phyloP scores from a whole-genome alignment of 139 green algal genomes.

The Auxenochlorella pyrenoidosa region DNA sequence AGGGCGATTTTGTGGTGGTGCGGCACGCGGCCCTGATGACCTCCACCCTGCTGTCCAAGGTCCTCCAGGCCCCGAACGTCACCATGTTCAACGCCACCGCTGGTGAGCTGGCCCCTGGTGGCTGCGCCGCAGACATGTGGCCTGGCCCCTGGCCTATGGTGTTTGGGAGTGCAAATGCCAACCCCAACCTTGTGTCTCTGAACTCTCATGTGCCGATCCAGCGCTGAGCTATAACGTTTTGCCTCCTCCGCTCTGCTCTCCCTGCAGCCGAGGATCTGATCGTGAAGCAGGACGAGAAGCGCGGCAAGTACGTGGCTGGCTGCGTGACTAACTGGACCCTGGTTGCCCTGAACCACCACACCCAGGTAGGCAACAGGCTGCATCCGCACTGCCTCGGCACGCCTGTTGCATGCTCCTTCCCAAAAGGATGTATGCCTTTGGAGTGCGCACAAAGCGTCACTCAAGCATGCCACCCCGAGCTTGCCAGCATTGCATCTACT shows the following conservation, averaged over 20 bases:
- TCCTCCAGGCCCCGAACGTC: constrained; percentile 92
- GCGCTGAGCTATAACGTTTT: too few species aligned
- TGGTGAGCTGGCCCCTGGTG: constrained; percentile 57
- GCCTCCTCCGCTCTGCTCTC: neutral
- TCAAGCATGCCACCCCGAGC: too few species aligned
- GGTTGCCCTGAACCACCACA: constrained; percentile 96
- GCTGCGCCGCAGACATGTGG: too few species aligned
- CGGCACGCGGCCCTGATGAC: constrained; percentile 95
- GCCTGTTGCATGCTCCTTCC: too few species aligned
- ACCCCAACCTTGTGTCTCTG: too few species aligned
- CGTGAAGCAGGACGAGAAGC: constrained; percentile 58
- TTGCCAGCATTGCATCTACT: too few species aligned
- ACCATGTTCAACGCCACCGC: constrained; percentile 98
- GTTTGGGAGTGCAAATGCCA: too few species aligned
- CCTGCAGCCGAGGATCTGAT: constrained; percentile 71
- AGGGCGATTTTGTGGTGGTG: constrained; percentile 95
- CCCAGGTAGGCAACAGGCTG: constrained; percentile 77
- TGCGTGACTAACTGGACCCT: constrained; percentile 99
- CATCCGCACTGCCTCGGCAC: too few species aligned
- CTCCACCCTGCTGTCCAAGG: constrained; percentile 94
- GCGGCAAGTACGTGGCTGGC: constrained; percentile 73
- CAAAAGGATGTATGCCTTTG: too few species aligned
- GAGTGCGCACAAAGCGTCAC: too few species aligned
- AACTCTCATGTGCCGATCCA: too few species aligned
- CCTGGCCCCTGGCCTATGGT: too few species aligned